Conservation (phyloP, 305 asterid genomes). For the Fraxinus greggii region DNA sequence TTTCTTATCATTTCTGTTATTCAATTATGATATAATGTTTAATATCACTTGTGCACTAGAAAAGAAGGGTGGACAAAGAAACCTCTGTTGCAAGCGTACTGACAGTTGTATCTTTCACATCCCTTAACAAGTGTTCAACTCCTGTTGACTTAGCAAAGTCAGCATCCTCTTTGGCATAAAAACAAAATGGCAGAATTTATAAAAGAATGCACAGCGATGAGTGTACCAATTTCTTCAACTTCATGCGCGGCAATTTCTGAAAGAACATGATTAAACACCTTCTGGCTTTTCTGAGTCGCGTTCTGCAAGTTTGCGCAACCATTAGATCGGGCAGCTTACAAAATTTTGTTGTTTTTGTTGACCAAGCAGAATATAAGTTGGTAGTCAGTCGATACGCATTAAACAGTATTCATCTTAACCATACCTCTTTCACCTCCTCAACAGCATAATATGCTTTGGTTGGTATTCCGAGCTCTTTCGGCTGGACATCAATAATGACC, state of each 20-base stretch:
- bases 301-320: slow-evolving; percentile 54
- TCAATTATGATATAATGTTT: neutral
- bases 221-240: slow-evolving; percentile 91
- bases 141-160: slow-evolving; percentile 39
- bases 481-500: slow-evolving; percentile 90
- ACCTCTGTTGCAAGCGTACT: slow-evolving; percentile 98
- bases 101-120: slow-evolving; percentile 93
- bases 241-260: slow-evolving; percentile 96
- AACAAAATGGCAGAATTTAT: slow-evolving; percentile 12
- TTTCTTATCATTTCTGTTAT: slow-evolving; percentile 13
- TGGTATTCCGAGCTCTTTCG: slow-evolving; percentile 88
- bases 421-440: slow-evolving; percentile 95
- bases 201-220: slow-evolving; percentile 2
- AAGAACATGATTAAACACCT: slow-evolving; percentile 81
- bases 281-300: slow-evolving; percentile 93
- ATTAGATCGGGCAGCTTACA: slow-evolving; percentile 10
- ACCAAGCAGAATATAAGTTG: neutral
- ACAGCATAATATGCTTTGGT: slow-evolving; percentile 94
- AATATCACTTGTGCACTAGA: neutral
- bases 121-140: slow-evolving; percentile 93
- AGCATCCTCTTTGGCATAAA: slow-evolving; percentile 1
- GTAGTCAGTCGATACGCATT: neutral
- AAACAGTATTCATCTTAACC: neutral
- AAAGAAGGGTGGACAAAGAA: slow-evolving; percentile 15
- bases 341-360: neutral